These are phyloP conservation scores for Agrocybe pediades DNA, from an alignment of 768 basidiomycete species.

Conservation along the genomic window DNA sequence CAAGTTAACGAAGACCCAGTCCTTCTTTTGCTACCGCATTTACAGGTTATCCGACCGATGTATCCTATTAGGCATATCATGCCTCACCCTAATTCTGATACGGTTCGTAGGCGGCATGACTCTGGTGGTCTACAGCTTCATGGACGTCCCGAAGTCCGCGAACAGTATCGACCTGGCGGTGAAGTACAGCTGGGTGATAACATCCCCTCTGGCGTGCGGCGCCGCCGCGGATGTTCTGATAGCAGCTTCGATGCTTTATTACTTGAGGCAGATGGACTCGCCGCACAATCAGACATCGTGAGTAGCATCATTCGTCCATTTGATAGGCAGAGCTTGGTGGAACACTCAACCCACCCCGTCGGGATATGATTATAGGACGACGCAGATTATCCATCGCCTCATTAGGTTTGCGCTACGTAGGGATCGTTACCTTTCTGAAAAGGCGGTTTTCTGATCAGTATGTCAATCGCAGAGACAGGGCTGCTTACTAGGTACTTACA, in stretches of 20 bases:
- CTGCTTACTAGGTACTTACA: constrained; percentile 10
- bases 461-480: constrained; percentile 13
- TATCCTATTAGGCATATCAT: not conserved
- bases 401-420: constrained; percentile 18
- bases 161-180: constrained; percentile 11
- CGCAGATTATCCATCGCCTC: constrained; percentile 14
- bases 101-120: constrained; percentile 15
- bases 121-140: constrained; percentile 7
- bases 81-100: constrained; percentile 6
- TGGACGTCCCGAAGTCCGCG: constrained; percentile 14
- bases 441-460: not conserved
- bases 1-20: not conserved
- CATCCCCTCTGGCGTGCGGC: constrained; percentile 12
- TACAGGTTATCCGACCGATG: constrained; percentile 9
- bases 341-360: too few species aligned
- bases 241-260: constrained; percentile 11
- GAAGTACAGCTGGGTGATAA: constrained; percentile 16
- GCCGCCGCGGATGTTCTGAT: constrained; percentile 15
- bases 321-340: too few species aligned
- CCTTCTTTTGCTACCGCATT: constrained; percentile 14
- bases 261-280: constrained; percentile 8
- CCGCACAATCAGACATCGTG: constrained; percentile 12
- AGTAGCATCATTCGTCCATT: too few species aligned
- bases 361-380: constrained; percentile 10
- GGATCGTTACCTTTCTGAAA: not conserved